Evolutionary conservation across 495 filamentous ascomycete species (phyloP), one percentile per base, ranked within the genome.

Genomic region (Penicillium flavigenum): DNA sequence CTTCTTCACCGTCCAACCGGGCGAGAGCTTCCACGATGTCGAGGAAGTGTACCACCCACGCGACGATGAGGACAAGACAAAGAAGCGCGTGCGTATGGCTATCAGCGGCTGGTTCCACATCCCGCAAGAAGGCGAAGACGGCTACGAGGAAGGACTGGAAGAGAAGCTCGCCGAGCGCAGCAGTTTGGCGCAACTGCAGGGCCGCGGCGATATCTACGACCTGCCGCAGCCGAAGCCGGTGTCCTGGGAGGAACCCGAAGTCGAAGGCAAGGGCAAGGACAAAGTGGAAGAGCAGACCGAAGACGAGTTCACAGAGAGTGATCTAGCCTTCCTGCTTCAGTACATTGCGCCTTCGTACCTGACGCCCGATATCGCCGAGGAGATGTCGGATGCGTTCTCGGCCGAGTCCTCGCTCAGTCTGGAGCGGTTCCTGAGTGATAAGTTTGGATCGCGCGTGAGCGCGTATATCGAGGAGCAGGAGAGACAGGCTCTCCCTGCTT

Each of bases 41-140:
- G 93, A 98, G 75, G 94, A 99, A 71, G 95, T 99, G 16, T 97
- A 96, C 72, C 82, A 88, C 62, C 80, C 83, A 42, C 70, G 73
- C 44, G 82, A 84, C 52, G 82, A 83, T 57, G 81, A 87, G 34
- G 86, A 86, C 43, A 78, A 81, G 56, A 78, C 83, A 29, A 79
- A 83, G 54, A 86, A 83, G 52, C 83, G 94, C 45, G 84, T 96
- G 43, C 84, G 94, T 54, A 97, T 98, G 91, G 94, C 94, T 26
- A 98, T 99, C 61, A 95, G 90, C 59, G 94, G 94, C n/a, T 99
- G 94, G 94, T 99, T 91, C 74, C 94, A 99, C 69, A 97, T 99
- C 51, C 95, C 94, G 0, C 94, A 99, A 68, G 77, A 88, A 60
- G 94, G 94, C 36, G 94, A 99, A 67, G 90, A 93, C n/a, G 95